A percentile compares a stretch with the other conserved stretches of the same genome.
These are phyloP conservation scores for Rosa hybrid DNA, from an alignment of 331 rosid species.

Conservation along the genomic window DNA sequence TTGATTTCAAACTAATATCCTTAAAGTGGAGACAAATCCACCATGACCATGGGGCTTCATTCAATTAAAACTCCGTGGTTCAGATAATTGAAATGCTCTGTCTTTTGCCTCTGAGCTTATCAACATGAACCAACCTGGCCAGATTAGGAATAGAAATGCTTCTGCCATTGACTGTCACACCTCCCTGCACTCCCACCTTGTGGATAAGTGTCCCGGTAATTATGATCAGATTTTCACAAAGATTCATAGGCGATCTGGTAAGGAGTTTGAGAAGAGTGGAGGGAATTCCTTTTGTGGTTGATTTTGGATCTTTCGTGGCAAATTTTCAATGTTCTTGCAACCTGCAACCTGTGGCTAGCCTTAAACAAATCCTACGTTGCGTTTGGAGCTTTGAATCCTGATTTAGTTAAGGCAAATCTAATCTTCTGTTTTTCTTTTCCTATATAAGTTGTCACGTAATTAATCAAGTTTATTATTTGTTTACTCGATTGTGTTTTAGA, in stretches of 20 bases:
- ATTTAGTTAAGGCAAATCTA: not conserved
- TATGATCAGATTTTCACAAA: not conserved
- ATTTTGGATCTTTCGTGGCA: not conserved
- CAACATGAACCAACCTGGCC: slow-evolving; percentile 33
- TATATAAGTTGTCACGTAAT: not conserved
- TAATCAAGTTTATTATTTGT: not conserved
- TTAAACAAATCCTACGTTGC: not conserved
- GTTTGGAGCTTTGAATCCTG: not conserved
- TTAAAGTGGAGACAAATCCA: not conserved
- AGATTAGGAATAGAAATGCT: slow-evolving; percentile 17
- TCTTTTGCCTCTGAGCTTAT: slow-evolving; percentile 30
- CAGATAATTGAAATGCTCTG: not conserved
- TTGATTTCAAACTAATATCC: not conserved
- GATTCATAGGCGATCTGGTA: not conserved
- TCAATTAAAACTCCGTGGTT: not conserved
- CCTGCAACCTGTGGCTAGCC: not conserved
- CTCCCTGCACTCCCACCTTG: not conserved
- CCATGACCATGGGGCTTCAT: not conserved
- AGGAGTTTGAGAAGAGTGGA: not conserved
- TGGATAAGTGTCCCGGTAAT: not conserved
- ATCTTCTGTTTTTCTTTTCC: not conserved
- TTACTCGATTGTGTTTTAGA: not conserved
- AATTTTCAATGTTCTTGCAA: not conserved
- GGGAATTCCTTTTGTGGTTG: not conserved
- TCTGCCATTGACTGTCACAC: not conserved